A percentile compares a stretch with the other conserved stretches of the same genome.
These are phyloP conservation scores for Leccinum longicurvipes DNA, from an alignment of 768 basidiomycete genomes.

Conservation along the genomic window DNA sequence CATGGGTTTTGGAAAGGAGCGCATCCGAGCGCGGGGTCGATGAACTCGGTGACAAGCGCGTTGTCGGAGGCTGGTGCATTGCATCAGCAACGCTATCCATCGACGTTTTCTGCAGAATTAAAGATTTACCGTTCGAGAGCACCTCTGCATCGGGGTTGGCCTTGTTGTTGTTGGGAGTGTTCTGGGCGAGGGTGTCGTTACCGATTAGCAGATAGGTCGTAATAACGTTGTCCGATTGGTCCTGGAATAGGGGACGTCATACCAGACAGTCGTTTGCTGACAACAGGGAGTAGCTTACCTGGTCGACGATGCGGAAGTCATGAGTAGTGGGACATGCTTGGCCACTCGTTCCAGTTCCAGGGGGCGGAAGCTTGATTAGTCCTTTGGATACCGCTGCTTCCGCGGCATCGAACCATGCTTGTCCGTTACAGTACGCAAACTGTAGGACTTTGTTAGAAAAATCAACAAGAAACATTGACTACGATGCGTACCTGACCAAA, in stretches of 20 bases:
- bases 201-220: conserved; percentile 27
- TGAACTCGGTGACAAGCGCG: conserved; percentile 22
- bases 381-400: conserved; percentile 18
- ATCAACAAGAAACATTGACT: background rate
- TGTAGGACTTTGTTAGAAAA: background rate
- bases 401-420: conserved; percentile 23
- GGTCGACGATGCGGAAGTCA: conserved; percentile 28
- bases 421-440: conserved; percentile 28
- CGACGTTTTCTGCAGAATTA: background rate
- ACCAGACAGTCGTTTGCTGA: background rate
- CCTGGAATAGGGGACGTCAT: conserved; percentile 9
- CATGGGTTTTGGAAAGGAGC: conserved; percentile 26
- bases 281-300: conserved; percentile 4
- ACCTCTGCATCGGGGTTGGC: conserved; percentile 24
- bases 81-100: background rate
- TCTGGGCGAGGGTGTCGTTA: conserved; percentile 23
- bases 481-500: conserved; percentile 21
- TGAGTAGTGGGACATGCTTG: conserved; percentile 27
- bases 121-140: conserved; percentile 21
- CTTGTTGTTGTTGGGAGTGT: conserved; percentile 23
- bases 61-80: conserved; percentile 24
- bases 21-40: conserved; percentile 26
- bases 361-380: conserved; percentile 18
- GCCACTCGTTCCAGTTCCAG: conserved; percentile 17
- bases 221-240: conserved; percentile 28